Evolutionary conservation across 2,329 filamentous ascomycete genomes (phyloP), one percentile per base, ranked within the genome.

Genomic region (Penicillium janthinellum): DNA sequence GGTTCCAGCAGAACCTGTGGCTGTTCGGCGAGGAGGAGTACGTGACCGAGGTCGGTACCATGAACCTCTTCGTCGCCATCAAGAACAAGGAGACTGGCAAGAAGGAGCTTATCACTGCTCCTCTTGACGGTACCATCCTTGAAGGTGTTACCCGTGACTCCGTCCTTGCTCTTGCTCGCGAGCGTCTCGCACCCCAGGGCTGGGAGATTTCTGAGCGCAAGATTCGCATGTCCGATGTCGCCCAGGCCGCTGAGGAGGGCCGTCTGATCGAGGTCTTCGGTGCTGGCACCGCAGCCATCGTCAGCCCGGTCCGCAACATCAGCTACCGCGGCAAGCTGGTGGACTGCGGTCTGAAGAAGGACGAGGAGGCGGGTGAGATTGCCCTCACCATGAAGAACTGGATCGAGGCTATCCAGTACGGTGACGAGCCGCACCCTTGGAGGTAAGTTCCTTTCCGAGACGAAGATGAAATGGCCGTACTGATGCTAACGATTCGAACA

Each of bases 1-100:
- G 95, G 22, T 96, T 93, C 84, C 94, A 98, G 80, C 95, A 99
- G 82, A 99, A 98, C 79, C 84, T 99, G 56, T 99, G 95, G 95
- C 82, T 99, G 35, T 99, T 98, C 74, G 93, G 93, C 45, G 89
- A 96, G 73, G 92, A 98, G 78, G 92, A 98, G 77, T 96, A 89
- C 72, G 89, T 98, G 59, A 99, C 95, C 49, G 95, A 99, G 79
- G 95, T 97, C 58, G 95, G 95, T 71, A 98, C 95, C 59, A 99
- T 99, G 95, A 99, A 99, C 80, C 88, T 99, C 75, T 99, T 98
- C 72, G 89, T 90, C 35, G 93, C 90, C 44, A 79, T 98, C 69
- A 88, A 87, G 80, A 88, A 96, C 82, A 91, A 90, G 83, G 84
- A 90, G 76, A 95, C 92, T 12, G 95, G 94, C 7, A 86, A 93